A percentile compares a stretch with the other conserved stretches of the same genome.
phyloP scores from a whole-genome alignment of 495 filamentous ascomycete genomes.

The Tuber aestivum region DNA sequence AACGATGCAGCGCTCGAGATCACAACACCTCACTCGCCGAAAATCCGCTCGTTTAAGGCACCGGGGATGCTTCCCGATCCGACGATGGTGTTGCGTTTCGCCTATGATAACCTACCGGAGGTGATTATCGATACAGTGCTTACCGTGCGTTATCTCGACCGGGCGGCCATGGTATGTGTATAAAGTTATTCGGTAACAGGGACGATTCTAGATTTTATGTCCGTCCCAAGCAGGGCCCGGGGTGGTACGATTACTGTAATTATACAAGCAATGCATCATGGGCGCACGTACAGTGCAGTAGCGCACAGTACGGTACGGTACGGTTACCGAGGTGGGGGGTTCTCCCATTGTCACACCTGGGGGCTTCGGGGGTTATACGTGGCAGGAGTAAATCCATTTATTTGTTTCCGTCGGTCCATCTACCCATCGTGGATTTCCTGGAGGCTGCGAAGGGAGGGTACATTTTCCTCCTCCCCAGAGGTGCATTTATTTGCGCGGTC shows the following conservation, averaged over 20 bases:
- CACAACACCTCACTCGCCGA: background rate
- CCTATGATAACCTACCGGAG: background rate
- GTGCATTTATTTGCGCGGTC: background rate
- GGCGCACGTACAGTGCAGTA: background rate
- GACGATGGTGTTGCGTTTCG: background rate
- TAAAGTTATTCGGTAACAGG: conserved; percentile 1
- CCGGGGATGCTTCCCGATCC: background rate
- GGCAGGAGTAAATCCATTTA: background rate
- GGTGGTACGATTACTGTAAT: background rate
- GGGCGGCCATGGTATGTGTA: background rate
- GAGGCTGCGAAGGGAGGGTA: background rate
- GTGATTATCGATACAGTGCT: background rate
- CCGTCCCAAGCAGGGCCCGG: background rate
- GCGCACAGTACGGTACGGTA: background rate
- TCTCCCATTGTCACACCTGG: background rate
- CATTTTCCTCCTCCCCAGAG: background rate
- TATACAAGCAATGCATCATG: background rate
- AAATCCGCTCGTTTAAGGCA: background rate
- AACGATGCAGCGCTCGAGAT: background rate
- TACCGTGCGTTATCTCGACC: background rate
- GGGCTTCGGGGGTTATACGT: background rate
- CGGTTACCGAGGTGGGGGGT: background rate
- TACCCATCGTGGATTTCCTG: background rate
- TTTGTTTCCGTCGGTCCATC: background rate
- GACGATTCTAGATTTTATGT: conserved; percentile 1